Base-by-base conservation (phyloP, 2,329 filamentous ascomycete genomes). In the Pseudogymnoascus sp. region DNA sequence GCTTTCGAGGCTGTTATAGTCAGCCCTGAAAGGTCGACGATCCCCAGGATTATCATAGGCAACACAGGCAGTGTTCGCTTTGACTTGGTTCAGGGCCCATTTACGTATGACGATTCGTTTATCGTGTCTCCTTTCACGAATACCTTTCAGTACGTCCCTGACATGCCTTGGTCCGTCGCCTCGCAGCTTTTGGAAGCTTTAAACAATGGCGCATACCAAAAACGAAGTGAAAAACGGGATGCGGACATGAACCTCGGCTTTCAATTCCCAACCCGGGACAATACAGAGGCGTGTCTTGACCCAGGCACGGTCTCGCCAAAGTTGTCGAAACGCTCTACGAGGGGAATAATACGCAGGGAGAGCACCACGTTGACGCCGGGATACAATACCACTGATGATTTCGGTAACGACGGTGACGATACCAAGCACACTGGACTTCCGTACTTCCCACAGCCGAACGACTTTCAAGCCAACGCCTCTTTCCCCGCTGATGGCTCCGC, bases 11-110 rank as follows among this genome's bases (percentile, higher is more conserved):
- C 91, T 0, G 83, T 83, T 46, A 77, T 87, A 0, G 76, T 79
- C 64, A 86, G 86, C 63, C 71, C 82, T 35, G 77, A 80, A 31
- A 81, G 88, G 2, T 78, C 80, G 11, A 80, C 86, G 63, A 80
- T 83, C 42, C 82, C 91, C 9, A 83, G 85, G 6, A 77, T 97
- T 10, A 86, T 88, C 31, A 84, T 97, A 60, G 81, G 90, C 63
- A 99, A 99, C 75, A 96, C 91, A 0, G 95, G 95, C 26, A 90
- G 90, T 3, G 86, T 99, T 68, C 89, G 95, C 50, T 99, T 97
- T 75, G 95, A 99, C 74, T 90, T 99, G 65, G 96, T 97, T 80
- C 86, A 93, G 74, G 95, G 95, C 0, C 80, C 88, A 0, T 97
- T 97, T 72, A 97, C 95, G 0, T 85, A 86, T 40, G 95, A 99